These are phyloP conservation scores for Jackrogersella multiformis DNA, from an alignment of 495 filamentous ascomycete genomes.

Conservation along the genomic window DNA sequence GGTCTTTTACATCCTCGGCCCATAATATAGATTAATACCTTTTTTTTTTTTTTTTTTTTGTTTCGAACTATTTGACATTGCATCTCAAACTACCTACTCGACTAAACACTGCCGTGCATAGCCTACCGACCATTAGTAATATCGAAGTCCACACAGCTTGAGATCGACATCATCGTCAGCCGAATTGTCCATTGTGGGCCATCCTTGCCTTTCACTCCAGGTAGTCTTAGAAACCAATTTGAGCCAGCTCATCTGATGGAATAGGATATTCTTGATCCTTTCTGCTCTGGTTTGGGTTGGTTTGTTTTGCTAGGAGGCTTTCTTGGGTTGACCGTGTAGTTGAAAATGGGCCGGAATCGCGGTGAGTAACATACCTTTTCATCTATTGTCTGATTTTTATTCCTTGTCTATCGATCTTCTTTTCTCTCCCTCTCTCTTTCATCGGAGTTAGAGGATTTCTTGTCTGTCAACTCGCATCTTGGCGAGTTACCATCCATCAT, in stretches of 20 bases:
- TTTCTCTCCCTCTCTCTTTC: not conserved
- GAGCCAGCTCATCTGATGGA: constrained; percentile 31
- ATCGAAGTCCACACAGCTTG: constrained; percentile 20
- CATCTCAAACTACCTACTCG: constrained; percentile 10
- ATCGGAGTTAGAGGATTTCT: constrained; percentile 11
- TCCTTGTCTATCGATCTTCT: not conserved
- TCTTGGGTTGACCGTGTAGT: not conserved
- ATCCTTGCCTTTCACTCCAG: constrained; percentile 25
- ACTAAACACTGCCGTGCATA: constrained; percentile 11
- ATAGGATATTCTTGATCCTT: constrained; percentile 19
- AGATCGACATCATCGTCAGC: constrained; percentile 25
- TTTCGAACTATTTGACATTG: no score
- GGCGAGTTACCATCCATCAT: constrained; percentile 29
- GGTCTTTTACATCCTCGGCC: constrained; percentile 26
- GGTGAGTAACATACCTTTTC: constrained; percentile 51
- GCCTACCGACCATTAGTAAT: constrained; percentile 23
- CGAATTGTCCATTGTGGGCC: constrained; percentile 27
- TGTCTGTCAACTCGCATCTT: constrained; percentile 17
- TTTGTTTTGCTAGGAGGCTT: constrained; percentile 11
- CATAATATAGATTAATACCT: constrained; percentile 26
- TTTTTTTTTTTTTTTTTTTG: constrained; percentile 15
- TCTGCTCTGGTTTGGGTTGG: not conserved
- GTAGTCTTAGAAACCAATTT: constrained; percentile 21
- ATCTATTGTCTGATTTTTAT: constrained; percentile 1
- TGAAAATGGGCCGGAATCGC: constrained; percentile 58